Evolutionary conservation across 257 asterid species (phyloP), one percentile per base, ranked within the genome.

Genomic region (Solanum sparsipilum): DNA sequence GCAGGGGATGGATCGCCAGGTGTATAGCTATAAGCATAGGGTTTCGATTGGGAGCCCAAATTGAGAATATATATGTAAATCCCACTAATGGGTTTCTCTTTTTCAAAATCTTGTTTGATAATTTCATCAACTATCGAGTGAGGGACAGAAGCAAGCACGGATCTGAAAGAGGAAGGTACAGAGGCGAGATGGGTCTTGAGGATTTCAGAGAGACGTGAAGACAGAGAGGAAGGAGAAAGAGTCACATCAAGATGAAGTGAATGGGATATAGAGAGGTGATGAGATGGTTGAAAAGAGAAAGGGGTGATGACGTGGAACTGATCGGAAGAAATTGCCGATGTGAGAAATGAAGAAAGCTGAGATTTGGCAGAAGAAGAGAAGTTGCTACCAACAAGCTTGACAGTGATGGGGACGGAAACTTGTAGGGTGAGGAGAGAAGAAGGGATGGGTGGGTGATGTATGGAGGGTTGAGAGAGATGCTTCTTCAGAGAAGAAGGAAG

Each of bases 241-340:
- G 92, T 76, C 6, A 93, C 92, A 9, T 92, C 93, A 72, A 92
- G 93, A 85, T 96, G 98, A 88, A 95, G 98, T 3, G 98, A 93
- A 88, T 96, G 99, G 67, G 98, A 94, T 29, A 96, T 23, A 1
- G 98, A 92, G 58, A 95, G 93, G 34, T 93, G 96, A 89, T 96
- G 99, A 38, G 84, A 21, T 46, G 86, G 31, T 27, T 91, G 79
- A 75, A 88, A 34, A 78, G 95, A 73, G 90, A 92, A 92, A 12
- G 98, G 98, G 67, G 98, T 92, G 93, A 95, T 95, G 92, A 95
- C 98, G 92, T 94, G 98, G 98, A 92, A 96, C 88, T 79, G 92
- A 87, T 95, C 98, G 93, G 97, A 92, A 89, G 98, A 92, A 89
- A 95, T 73, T 86, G 97, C 89, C 88, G 98, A 94, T 76, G 88